Base-by-base conservation (phyloP, 2,329 filamentous ascomycete species). In the Aspergillus ruber region DNA sequence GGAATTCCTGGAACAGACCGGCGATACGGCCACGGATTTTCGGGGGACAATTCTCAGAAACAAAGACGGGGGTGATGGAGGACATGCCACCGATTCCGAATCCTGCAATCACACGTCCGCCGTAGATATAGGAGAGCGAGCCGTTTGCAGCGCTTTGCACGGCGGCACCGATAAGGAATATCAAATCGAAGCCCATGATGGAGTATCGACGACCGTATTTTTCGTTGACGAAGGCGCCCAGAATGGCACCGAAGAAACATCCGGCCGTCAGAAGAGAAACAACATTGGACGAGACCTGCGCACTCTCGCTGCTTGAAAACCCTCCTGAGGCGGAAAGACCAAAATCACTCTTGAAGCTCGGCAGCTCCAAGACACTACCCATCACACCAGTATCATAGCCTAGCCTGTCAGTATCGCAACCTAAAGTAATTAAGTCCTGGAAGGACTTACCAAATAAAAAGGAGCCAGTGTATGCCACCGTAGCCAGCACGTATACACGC, bases 341-440 rank as follows among this genome's bases (percentile, higher is more conserved):
- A 49, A 71, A 70, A 48, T 71, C 68, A 17, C 59, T 53, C 50
- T 71, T 69, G 62, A 71, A 71, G 47, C 65, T 69, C 12, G 59
- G 55, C 27, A 70, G 55, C 20, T 67, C 65, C 21, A 72, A 59
- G 20, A 71, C 67, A 40, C 61, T 66, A 47, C 67, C 67, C 67
- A 70, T 70, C 1, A 71, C 67, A 54, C 67, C 67, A 12, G 68
- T 71, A 51, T 71, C 68, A 61, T 71, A 73, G 36, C 70, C 68
- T 67, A 20, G 15, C 33, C n/a, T 6, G 18, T 46, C 8, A 50
- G 33, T 32, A 35, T 33, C 13, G 43, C 33, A 12, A 12, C 17
- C n/a, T 33, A n/a, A 38, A 18, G 10, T 5, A 3, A 12, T 8
- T 2, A 29, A 15, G 33, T 12, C 20, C 15, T 1, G n/a, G 6